Conservation (phyloP, 257 asterid species). For the Rubia yunnanensis region DNA sequence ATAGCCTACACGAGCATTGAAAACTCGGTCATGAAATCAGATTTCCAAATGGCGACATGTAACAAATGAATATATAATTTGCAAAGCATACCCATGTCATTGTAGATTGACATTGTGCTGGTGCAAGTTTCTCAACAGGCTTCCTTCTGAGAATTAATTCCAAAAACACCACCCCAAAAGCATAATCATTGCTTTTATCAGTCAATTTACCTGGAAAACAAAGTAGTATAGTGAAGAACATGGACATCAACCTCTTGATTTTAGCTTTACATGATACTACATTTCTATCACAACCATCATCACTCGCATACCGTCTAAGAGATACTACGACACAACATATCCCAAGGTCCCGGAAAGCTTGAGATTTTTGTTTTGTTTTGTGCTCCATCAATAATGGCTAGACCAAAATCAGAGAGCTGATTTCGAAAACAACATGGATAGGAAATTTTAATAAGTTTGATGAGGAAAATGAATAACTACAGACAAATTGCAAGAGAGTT, state of each 20-base stretch:
- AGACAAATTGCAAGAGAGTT: constrained; percentile 8
- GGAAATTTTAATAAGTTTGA: too few species aligned
- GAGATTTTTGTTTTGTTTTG: constrained; percentile 39
- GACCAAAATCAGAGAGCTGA: too few species aligned
- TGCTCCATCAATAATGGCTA: constrained; percentile 36
- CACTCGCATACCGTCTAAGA: constrained; percentile 48
- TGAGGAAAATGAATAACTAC: too few species aligned
- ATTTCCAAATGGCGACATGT: background rate
- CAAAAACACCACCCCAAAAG: too few species aligned
- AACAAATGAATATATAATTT: background rate
- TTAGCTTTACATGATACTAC: background rate
- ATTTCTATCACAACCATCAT: too few species aligned
- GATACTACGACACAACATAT: constrained; percentile 72
- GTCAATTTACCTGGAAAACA: too few species aligned
- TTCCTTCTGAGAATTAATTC: too few species aligned
- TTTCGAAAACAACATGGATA: too few species aligned
- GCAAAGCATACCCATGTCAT: constrained; percentile 54
- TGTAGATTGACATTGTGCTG: constrained; percentile 49
- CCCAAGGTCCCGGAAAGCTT: constrained; percentile 75
- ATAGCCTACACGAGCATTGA: too few species aligned
- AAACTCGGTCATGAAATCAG: background rate
- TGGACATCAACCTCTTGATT: background rate
- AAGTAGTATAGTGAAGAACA: background rate
- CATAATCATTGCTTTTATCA: too few species aligned
- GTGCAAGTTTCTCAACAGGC: too few species aligned